Evolutionary conservation across 768 basidiomycete species (phyloP).

Genomic region (Russula ochroleuca): DNA sequence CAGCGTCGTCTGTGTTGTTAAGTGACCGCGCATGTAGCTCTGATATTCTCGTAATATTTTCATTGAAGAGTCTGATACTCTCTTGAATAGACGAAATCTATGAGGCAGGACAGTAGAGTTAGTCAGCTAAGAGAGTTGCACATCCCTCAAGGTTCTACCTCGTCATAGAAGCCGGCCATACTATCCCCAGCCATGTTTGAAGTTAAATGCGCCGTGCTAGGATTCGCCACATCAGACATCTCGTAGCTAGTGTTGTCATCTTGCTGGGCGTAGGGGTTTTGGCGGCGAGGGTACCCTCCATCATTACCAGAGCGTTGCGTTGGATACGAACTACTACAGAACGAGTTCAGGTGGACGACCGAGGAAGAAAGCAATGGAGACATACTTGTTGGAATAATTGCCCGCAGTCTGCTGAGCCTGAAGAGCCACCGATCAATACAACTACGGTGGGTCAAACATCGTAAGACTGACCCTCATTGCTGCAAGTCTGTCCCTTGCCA

Average conservation of each 20-base stretch:
- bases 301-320: constrained; percentile 23
- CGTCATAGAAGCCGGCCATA: constrained; percentile 70
- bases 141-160: constrained; percentile 45
- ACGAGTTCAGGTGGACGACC: not conserved
- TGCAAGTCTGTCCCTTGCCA: constrained; percentile 90
- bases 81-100: constrained; percentile 52
- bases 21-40: constrained; percentile 50
- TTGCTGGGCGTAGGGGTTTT: constrained; percentile 66
- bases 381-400: constrained; percentile 47
- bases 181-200: constrained; percentile 39
- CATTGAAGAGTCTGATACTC: constrained; percentile 41
- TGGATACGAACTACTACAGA: constrained; percentile 23
- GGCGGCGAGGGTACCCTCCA: constrained; percentile 36
- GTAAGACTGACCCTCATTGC: constrained; percentile 66
- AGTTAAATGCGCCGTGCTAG: constrained; percentile 43
- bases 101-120: not conserved
- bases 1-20: constrained; percentile 46
- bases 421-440: constrained; percentile 13
- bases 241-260: constrained; percentile 58
- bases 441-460: constrained; percentile 4
- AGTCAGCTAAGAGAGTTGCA: not conserved
- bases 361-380: constrained; percentile 25
- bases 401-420: constrained; percentile 66
- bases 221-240: constrained; percentile 66
- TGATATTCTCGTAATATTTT: constrained; percentile 44